phyloP scores from a whole-genome alignment of 169 alveolate species.

The Besnoitia besnoiti region DNA sequence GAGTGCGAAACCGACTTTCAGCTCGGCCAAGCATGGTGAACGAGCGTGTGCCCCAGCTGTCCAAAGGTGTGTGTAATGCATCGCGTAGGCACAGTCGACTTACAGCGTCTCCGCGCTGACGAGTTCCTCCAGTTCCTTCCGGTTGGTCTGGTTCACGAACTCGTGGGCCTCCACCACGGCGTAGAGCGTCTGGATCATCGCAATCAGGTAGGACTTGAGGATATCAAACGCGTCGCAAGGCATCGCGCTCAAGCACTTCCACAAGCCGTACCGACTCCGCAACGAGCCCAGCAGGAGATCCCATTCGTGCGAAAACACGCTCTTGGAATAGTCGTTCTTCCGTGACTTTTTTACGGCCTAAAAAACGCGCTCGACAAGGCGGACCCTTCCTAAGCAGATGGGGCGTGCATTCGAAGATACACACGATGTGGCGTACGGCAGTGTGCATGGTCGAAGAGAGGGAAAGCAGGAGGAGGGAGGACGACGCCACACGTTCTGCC shows the following conservation, averaged over 20 bases:
- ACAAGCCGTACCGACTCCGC: background rate
- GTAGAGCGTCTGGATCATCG: background rate
- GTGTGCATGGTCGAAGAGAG: too few species aligned
- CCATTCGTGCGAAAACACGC: background rate
- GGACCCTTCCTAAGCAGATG: too few species aligned
- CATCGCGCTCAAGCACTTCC: background rate
- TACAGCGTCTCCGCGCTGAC: background rate
- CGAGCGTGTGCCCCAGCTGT: too few species aligned
- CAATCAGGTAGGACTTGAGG: background rate
- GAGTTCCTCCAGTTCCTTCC: background rate
- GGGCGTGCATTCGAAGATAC: too few species aligned
- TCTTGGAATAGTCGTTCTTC: background rate
- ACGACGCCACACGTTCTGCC: too few species aligned
- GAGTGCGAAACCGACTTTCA: too few species aligned
- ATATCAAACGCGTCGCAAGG: background rate
- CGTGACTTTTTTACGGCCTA: background rate
- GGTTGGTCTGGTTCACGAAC: constrained; percentile 1
- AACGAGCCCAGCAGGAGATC: background rate
- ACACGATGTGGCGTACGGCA: too few species aligned
- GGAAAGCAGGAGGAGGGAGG: too few species aligned
- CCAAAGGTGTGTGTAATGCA: background rate
- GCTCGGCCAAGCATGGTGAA: too few species aligned
- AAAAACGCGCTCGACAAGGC: too few species aligned
- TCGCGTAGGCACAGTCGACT: background rate
- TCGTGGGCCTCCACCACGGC: constrained; percentile 16